phyloP scores from a whole-genome alignment of 1,284 basidiomycete species.

The Wallemia ichthyophaga region DNA sequence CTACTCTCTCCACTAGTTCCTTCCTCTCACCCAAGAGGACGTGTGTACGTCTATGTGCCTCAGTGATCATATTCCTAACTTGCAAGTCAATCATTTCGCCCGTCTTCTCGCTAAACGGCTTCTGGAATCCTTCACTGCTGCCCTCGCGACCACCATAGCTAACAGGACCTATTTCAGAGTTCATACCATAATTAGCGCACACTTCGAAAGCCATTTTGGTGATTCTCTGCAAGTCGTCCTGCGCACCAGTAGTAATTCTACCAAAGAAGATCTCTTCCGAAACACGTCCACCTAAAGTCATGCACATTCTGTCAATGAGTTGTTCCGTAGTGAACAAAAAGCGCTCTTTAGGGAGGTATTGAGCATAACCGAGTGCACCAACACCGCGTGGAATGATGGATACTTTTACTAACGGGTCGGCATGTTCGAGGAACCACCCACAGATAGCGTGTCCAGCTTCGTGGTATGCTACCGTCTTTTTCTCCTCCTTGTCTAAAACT shows the following conservation, averaged over 20 bases:
- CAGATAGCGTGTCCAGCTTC: conserved; percentile 96
- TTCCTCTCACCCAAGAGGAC: conserved; percentile 52
- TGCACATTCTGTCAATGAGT: conserved; percentile 82
- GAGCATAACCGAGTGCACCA: conserved; percentile 85
- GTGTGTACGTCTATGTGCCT: conserved; percentile 58
- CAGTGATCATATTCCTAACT: conserved; percentile 82
- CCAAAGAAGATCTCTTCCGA: conserved; percentile 97
- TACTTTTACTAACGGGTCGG: conserved; percentile 86
- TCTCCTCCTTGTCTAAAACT: conserved; percentile 78
- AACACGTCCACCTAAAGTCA: conserved; percentile 95
- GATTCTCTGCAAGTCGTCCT: conserved; percentile 92
- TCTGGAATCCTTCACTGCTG: conserved; percentile 66
- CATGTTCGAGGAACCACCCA: conserved; percentile 93
- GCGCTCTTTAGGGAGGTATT: conserved; percentile 85
- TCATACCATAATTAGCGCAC: conserved; percentile 88
- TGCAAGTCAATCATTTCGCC: conserved; percentile 70
- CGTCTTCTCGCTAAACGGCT: conserved; percentile 93
- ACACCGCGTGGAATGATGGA: conserved; percentile 93
- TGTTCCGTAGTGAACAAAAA: conserved; percentile 88
- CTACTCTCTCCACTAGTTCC: conserved; percentile 79
- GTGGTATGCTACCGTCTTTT: conserved; percentile 95
- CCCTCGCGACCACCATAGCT: conserved; percentile 66
- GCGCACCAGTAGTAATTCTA: conserved; percentile 82
- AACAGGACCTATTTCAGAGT: conserved; percentile 70
- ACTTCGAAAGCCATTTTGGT: conserved; percentile 92